Evolutionary conservation across 2,329 filamentous ascomycete genomes (phyloP), one percentile per base, ranked within the genome.

Genomic region (Sclerotinia minor): DNA sequence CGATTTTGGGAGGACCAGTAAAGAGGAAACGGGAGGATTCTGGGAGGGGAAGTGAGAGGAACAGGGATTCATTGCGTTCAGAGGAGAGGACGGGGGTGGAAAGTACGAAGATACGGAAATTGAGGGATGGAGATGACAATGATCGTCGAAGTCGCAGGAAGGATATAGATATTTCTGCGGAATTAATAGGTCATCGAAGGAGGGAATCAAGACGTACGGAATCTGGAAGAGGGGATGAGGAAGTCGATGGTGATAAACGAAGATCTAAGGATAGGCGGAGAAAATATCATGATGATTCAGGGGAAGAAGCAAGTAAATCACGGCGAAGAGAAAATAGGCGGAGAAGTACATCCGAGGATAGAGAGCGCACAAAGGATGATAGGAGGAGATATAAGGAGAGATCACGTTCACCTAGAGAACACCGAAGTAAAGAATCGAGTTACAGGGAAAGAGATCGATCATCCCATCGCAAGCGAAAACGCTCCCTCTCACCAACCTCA

Each of bases 1-100:
- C 86, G 2, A 87, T 88, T 57, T 75, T 89, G 7, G 80, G 81
- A 7, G 49, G 73, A 26, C 60, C 72, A 5, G 61, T 53, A 3
- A 75, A 74, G 58, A 69, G 76, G 17, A 73, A 71, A 71, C 65
- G 72, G 57, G 69, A 49, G 13, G 58, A 61, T 35, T 6, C 29
- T 68, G 60, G 63, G 69, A 65, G 70, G 64, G 24, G 9, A 32
- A 17, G 19, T 54, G 66, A 32, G 55, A 29, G 6, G 58, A 58
- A 44, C 0, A 35, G 32, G 15, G 19, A 41, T 21, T 53, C 19
- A 9, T 26, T 53, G 13, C 49, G 24, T 3, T 13, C 35, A 13
- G 13, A 8, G 9, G 35, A 29, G 38, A 29, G 24, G 11, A 11
- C 29, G 57, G 38, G n/a, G 38, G 45, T n/a, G 9, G 54, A 54